Base-by-base conservation (phyloP, 441 rosid genomes). In the Rhodomyrtus psidioides region DNA sequence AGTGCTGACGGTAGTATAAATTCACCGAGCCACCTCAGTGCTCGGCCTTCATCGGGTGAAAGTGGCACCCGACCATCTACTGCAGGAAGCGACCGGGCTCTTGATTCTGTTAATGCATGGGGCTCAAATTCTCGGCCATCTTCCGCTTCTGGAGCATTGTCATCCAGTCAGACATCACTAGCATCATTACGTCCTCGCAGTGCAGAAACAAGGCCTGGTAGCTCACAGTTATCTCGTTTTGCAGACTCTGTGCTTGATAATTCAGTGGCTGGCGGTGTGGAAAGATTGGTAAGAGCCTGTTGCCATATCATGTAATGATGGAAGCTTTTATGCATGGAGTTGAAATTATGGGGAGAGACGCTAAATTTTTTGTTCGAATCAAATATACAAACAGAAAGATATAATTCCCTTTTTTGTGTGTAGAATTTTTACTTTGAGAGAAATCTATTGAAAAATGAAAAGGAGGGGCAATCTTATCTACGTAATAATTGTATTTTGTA, bases 151-250 rank as follows among this genome's bases (percentile, higher is more conserved):
- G 99, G 98, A 56, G 91, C 90, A 82, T 87, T 94, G 86, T 87
- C 97, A 88, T 92, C 98, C 85, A 97, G 87, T 91, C 99, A 95
- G 90, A 85, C 94, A 84, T 89, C 98, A 82, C 89, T 88, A 88
- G 83, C 92, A 58, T 91, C 97, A 79, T 90, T 93, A 84, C 99
- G 98, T 75, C 99, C 99, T 79, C 95, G 92, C 83, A 98, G 99
- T 93, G 99, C 99, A 23, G 99, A 98, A 87, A 96, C 99, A 88
- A 96, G 99, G 85, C 99, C 99, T 87, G 95, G 99, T 88, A 96
- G 99, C 90, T 96, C 99, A 57, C 99, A 95, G 84, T 91, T 98
- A 86, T 98, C 99, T 19, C 96, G 99, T 59, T 98, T 98, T 90
- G 98, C 99, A 79, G 99, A 98, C 88, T 85, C 93, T 53, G 84